Percentiles rank a stretch among this genome's conserved stretches.
These are phyloP conservation scores for Emergomyces africanus DNA, from an alignment of 2,329 filamentous ascomycete genomes.

Conservation along the genomic window DNA sequence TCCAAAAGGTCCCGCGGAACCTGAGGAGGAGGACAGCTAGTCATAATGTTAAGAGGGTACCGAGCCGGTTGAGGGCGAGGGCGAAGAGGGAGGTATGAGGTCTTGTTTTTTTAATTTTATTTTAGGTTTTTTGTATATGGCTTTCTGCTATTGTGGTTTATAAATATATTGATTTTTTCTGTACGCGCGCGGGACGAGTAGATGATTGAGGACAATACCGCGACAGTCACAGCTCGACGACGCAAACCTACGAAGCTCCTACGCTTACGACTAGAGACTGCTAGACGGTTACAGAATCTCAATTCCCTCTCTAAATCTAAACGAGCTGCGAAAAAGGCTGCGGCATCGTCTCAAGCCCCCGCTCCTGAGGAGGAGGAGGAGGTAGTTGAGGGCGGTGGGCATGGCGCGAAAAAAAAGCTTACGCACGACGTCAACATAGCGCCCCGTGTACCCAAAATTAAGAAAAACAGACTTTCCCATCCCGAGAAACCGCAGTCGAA, in stretches of 20 bases:
- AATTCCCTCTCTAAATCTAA: constrained; percentile 33
- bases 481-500: constrained; percentile 50
- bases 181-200: constrained; percentile 26
- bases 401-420: constrained; percentile 7
- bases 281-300: constrained; percentile 54
- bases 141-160: background rate
- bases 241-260: constrained; percentile 34
- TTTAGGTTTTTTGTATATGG: constrained; percentile 2
- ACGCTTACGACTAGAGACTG: constrained; percentile 56
- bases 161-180: background rate
- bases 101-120: background rate
- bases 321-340: constrained; percentile 31
- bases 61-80: constrained; percentile 57
- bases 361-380: constrained; percentile 11
- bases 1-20: constrained; percentile 77
- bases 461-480: constrained; percentile 56
- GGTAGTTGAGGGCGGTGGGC: background rate
- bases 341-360: constrained; percentile 14
- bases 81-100: constrained; percentile 48
- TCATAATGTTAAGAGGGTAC: constrained; percentile 86
- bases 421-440: constrained; percentile 21
- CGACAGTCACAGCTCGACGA: constrained; percentile 51
- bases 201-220: constrained; percentile 86
- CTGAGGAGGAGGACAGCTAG: constrained; percentile 81
- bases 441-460: constrained; percentile 48